Evolutionary conservation across 768 basidiomycete species (phyloP).

Genomic region (Rhodocollybia butyracea): DNA sequence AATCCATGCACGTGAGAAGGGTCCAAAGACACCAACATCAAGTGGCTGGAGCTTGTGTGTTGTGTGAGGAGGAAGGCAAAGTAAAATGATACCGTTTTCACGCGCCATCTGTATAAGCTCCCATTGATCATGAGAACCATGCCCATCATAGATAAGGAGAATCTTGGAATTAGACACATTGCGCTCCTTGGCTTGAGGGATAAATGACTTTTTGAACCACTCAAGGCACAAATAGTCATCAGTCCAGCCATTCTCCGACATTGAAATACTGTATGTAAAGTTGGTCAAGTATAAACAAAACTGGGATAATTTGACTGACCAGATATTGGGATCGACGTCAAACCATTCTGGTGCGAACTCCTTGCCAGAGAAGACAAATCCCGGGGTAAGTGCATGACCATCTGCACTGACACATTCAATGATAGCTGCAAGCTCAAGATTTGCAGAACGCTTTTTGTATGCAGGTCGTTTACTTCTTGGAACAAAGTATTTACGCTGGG

Average conservation of each 20-base stretch:
- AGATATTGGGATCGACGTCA: conserved; percentile 18
- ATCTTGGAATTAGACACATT: conserved; percentile 25
- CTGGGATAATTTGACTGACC: conserved; percentile 12
- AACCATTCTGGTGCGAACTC: conserved; percentile 21
- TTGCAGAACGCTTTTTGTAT: conserved; percentile 23
- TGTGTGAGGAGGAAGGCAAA: conserved; percentile 34
- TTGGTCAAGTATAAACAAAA: background rate
- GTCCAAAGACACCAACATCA: conserved; percentile 33
- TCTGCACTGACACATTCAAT: conserved; percentile 36
- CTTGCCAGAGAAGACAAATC: conserved; percentile 33
- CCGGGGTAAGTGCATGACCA: conserved; percentile 25
- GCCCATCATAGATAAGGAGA: conserved; percentile 41
- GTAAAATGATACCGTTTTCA: conserved; percentile 26
- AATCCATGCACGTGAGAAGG: conserved; percentile 23
- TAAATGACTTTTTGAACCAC: conserved; percentile 14
- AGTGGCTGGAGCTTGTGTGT: conserved; percentile 42
- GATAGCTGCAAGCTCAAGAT: conserved; percentile 39
- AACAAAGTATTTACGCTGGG: conserved; percentile 18
- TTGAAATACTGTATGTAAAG: conserved; percentile 27
- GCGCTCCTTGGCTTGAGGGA: conserved; percentile 21
- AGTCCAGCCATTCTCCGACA: conserved; percentile 41
- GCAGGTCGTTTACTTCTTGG: conserved; percentile 13
- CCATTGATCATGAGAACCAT: conserved; percentile 35
- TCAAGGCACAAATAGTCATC: conserved; percentile 29
- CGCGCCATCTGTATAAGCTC: conserved; percentile 23